These are phyloP conservation scores for Exophiala viscosa DNA, from an alignment of 2,329 filamentous ascomycete species.

Conservation along the genomic window DNA sequence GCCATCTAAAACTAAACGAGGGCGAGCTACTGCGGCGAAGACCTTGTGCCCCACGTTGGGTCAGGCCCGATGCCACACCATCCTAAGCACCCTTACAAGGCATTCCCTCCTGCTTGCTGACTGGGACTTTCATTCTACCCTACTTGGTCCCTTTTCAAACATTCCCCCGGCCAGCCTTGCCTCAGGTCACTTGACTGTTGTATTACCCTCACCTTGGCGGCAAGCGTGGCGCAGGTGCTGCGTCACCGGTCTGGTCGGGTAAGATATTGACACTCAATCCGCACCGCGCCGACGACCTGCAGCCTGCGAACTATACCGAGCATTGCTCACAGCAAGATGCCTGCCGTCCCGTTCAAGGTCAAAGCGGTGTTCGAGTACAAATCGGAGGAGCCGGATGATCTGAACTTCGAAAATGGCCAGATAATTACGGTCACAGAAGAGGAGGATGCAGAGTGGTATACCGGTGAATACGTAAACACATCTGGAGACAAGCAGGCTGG, in stretches of 20 bases:
- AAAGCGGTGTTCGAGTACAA: conserved; percentile 93
- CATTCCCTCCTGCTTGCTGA: too few relatives aligned
- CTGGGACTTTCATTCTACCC: too few relatives aligned
- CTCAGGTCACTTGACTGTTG: background rate
- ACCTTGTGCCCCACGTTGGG: too few relatives aligned
- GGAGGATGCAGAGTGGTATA: conserved; percentile 88
- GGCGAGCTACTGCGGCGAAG: too few relatives aligned
- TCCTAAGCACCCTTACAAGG: too few relatives aligned
- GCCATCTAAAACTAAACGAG: too few relatives aligned
- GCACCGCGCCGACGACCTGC: conserved; percentile 28
- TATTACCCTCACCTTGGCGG: conserved; percentile 21
- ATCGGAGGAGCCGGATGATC: conserved; percentile 90
- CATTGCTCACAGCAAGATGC: conserved; percentile 54
- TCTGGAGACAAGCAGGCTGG: conserved; percentile 73
- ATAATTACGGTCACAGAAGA: conserved; percentile 90
- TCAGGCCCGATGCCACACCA: too few relatives aligned
- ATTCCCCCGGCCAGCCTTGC: conserved; percentile 9
- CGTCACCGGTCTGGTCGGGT: conserved; percentile 22
- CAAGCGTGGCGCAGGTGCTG: conserved; percentile 22
- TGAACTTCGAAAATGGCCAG: conserved; percentile 79
- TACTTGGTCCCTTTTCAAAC: background rate
- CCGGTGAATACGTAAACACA: conserved; percentile 59
- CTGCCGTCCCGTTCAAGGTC: conserved; percentile 76
- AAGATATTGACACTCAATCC: conserved; percentile 17
- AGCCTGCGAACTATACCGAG: conserved; percentile 15